Evolutionary conservation across 1,284 basidiomycete genomes (phyloP).

Genomic region (Ceratobasidium theobromae): DNA sequence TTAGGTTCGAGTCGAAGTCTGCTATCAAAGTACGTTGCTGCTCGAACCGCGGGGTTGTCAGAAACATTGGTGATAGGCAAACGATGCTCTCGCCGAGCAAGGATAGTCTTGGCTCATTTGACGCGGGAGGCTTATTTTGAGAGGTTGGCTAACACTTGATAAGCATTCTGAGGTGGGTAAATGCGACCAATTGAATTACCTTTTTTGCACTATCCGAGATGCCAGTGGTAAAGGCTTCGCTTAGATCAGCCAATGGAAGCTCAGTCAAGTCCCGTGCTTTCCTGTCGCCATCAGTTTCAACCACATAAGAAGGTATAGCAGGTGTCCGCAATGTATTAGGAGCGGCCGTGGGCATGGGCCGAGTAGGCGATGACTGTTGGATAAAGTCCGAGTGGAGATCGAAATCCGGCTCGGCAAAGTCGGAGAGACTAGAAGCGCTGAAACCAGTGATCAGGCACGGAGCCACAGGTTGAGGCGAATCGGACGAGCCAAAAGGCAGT

Average conservation of each 20-base stretch:
- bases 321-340: not conserved
- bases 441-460: constrained; percentile 31
- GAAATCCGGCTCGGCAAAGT: constrained; percentile 29
- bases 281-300: constrained; percentile 31
- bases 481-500: not conserved
- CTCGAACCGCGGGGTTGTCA: not conserved
- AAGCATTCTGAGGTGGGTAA: not conserved
- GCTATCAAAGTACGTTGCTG: constrained; percentile 8
- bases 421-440: constrained; percentile 20
- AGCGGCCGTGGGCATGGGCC: not conserved
- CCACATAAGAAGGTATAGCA: not conserved
- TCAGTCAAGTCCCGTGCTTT: constrained; percentile 33
- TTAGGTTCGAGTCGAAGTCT: not conserved
- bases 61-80: constrained; percentile 2
- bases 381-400: constrained; percentile 29
- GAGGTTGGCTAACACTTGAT: constrained; percentile 1
- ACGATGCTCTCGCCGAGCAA: not conserved
- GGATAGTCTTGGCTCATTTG: constrained; percentile 1
- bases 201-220: constrained; percentile 8
- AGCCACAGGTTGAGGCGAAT: not conserved
- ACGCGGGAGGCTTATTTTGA: constrained; percentile 16
- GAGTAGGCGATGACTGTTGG: constrained; percentile 24
- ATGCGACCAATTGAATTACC: not conserved
- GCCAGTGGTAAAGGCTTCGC: constrained; percentile 31
- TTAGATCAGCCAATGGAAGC: constrained; percentile 33